Conservation (phyloP, 1,139 yeast species). For the Cylindricascospora bacillispora region DNA sequence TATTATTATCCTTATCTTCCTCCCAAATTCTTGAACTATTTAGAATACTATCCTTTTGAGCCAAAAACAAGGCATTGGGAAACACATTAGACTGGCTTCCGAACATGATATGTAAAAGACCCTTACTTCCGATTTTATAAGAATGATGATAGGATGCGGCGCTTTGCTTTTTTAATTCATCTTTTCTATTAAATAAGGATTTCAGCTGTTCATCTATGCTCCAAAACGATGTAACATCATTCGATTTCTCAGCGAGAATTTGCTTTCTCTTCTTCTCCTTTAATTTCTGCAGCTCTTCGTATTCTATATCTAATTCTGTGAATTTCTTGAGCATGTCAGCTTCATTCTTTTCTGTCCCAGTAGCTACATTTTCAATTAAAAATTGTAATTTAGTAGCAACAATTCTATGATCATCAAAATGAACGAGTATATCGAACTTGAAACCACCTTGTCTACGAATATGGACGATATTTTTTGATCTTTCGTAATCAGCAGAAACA, state of each 20-base stretch:
- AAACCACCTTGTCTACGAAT: constrained; percentile 3
- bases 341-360: constrained; percentile 31
- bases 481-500: constrained; percentile 44
- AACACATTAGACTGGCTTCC: constrained; percentile 58
- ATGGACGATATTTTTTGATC: constrained; percentile 7
- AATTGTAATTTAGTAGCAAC: constrained; percentile 41
- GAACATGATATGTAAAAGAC: constrained; percentile 64
- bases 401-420: constrained; percentile 48
- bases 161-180: constrained; percentile 16
- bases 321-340: constrained; percentile 17
- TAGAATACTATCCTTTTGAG: constrained; percentile 11
- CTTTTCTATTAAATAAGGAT: constrained; percentile 12
- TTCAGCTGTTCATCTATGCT: constrained; percentile 8
- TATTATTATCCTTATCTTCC: constrained; percentile 5
- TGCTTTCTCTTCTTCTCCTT: constrained; percentile 6
- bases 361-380: constrained; percentile 40
- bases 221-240: constrained; percentile 8
- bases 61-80: constrained; percentile 14
- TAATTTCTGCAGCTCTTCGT: constrained; percentile 4
- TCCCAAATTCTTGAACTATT: constrained; percentile 13
- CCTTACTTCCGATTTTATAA: constrained; percentile 60
- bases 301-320: constrained; percentile 16
- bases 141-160: constrained; percentile 24
- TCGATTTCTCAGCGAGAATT: constrained; percentile 1
- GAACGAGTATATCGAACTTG: constrained; percentile 32